These are phyloP conservation scores for Rhizoctonia solani DNA, from an alignment of 1,284 basidiomycete species.

Conservation along the genomic window DNA sequence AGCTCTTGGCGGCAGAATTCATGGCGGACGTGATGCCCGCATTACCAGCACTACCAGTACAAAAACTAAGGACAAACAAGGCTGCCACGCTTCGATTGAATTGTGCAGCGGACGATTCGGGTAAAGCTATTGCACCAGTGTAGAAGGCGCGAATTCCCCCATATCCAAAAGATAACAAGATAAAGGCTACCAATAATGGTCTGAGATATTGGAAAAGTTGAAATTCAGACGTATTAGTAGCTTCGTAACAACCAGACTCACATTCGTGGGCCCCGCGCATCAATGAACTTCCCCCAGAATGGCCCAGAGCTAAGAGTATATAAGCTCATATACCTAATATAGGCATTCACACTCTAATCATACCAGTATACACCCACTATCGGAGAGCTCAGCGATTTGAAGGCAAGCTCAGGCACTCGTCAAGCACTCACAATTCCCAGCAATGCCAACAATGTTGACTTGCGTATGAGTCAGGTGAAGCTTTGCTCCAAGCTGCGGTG, in stretches of 20 bases:
- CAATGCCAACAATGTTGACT: constrained; percentile 71
- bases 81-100: constrained; percentile 40
- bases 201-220: constrained; percentile 37
- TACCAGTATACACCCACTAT: constrained; percentile 30
- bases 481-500: constrained; percentile 72
- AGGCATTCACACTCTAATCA: constrained; percentile 13
- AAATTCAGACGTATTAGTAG: neutral
- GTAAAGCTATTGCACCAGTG: constrained; percentile 45
- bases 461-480: constrained; percentile 75
- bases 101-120: constrained; percentile 33
- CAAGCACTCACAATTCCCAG: constrained; percentile 60
- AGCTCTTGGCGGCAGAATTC: constrained; percentile 49
- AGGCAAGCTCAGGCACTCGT: constrained; percentile 3
- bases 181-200: constrained; percentile 49
- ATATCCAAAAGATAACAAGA: constrained; percentile 65
- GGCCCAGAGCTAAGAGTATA: constrained; percentile 61
- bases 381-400: neutral
- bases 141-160: constrained; percentile 66
- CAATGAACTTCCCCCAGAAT: constrained; percentile 71
- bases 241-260: constrained; percentile 40
- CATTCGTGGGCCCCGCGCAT: constrained; percentile 63
- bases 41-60: constrained; percentile 45
- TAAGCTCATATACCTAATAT: constrained; percentile 53
- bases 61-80: constrained; percentile 45
- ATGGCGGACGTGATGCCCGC: constrained; percentile 45